Evolutionary conservation across 805 yeast genomes (phyloP).

Genomic region (Ogataea degrootiae): DNA sequence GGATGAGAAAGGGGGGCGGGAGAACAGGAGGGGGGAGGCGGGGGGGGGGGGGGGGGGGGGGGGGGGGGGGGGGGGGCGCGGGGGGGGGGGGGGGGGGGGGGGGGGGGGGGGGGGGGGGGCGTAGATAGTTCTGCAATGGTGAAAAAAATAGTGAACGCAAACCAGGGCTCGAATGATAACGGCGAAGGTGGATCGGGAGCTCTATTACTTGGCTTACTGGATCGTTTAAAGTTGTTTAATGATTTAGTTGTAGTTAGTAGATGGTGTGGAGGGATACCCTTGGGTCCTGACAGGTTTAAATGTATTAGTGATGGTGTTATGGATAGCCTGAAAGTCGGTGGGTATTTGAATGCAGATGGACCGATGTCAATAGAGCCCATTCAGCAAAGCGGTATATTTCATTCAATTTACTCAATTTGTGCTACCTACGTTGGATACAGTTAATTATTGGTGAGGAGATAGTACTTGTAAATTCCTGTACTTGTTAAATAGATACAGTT

Average conservation of each 20-base stretch:
- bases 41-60: no score
- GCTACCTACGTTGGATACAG: background rate
- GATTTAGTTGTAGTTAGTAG: slow-evolving; percentile 65
- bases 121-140: no score
- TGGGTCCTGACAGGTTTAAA: slow-evolving; percentile 69
- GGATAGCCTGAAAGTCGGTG: slow-evolving; percentile 42
- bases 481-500: no score
- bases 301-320: slow-evolving; percentile 55
- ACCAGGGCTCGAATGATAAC: slow-evolving; percentile 63
- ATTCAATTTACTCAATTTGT: background rate
- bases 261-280: slow-evolving; percentile 78
- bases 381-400: no score
- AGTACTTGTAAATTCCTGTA: no score
- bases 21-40: no score
- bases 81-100: no score
- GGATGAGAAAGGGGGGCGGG: no score
- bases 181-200: slow-evolving; percentile 77
- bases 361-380: slow-evolving; percentile 8
- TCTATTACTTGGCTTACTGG: slow-evolving; percentile 50
- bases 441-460: background rate
- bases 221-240: slow-evolving; percentile 44
- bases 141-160: slow-evolving; percentile 22
- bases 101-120: no score
- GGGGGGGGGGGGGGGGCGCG: no score
- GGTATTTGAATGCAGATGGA: slow-evolving; percentile 18